phyloP scores from a whole-genome alignment of 371 early-diverging fungal species.

The Apophysomyces variabilis region DNA sequence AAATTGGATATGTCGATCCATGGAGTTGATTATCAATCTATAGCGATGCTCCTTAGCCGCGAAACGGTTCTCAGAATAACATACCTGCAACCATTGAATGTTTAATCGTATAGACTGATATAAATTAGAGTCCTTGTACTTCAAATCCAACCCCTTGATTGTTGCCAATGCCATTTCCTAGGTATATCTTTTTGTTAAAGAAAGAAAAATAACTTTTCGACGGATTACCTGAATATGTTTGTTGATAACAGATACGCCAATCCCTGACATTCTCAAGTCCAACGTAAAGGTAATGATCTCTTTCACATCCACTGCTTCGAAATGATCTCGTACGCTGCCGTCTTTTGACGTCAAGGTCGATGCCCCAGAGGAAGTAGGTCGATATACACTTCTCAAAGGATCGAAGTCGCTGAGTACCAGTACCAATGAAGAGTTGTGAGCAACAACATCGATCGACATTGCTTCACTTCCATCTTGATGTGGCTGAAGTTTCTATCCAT shows the following conservation, averaged over 20 bases:
- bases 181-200: constrained; percentile 9
- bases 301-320: constrained; percentile 57
- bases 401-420: constrained; percentile 78
- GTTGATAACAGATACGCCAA: constrained; percentile 83
- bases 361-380: constrained; percentile 46
- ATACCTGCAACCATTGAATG: constrained; percentile 77
- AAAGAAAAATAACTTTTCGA: neutral
- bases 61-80: neutral
- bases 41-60: neutral
- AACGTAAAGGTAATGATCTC: constrained; percentile 39
- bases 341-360: constrained; percentile 40
- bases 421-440: constrained; percentile 84
- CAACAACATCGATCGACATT: constrained; percentile 83
- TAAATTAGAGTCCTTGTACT: constrained; percentile 69
- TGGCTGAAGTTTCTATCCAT: constrained; percentile 25
- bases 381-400: constrained; percentile 63
- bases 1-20: constrained; percentile 75
- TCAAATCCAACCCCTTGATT: constrained; percentile 66
- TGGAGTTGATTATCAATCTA: constrained; percentile 88
- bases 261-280: constrained; percentile 50
- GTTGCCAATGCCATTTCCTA: constrained; percentile 82
- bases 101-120: constrained; percentile 66
- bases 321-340: constrained; percentile 51
- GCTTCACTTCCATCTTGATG: constrained; percentile 34
- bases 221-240: constrained; percentile 35